Conservation (phyloP, 2,329 filamentous ascomycete species). For the Cladosporium sp. region DNA sequence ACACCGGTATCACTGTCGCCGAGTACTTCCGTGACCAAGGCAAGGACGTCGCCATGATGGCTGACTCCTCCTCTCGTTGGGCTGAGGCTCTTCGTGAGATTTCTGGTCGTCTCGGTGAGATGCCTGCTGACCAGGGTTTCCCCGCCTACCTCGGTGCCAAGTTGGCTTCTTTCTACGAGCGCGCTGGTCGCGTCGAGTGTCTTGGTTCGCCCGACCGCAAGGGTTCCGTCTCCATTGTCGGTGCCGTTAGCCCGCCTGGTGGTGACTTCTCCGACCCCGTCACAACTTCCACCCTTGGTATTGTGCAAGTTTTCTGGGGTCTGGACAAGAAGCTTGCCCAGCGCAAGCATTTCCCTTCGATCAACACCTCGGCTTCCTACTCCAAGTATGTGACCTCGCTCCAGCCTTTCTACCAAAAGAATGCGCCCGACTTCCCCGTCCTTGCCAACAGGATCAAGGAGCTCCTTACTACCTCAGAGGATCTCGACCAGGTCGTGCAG, state of each 20-base stretch:
- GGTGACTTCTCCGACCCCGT: slow-evolving; percentile 99
- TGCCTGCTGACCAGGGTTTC: slow-evolving; percentile 99
- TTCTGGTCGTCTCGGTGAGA: slow-evolving; percentile 97
- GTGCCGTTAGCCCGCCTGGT: slow-evolving; percentile 93
- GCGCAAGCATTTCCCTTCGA: slow-evolving; percentile 97
- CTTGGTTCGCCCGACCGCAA: slow-evolving; percentile 85
- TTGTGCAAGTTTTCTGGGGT: slow-evolving; percentile 99
- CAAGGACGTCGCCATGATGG: slow-evolving; percentile 99
- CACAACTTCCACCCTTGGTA: slow-evolving; percentile 87
- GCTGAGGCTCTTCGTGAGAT: slow-evolving; percentile 98
- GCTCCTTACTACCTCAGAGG: slow-evolving; percentile 90
- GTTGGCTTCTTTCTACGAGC: slow-evolving; percentile 98
- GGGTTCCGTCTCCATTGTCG: slow-evolving; percentile 96
- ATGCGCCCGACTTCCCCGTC: slow-evolving; percentile 90
- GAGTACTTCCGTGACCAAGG: slow-evolving; percentile 98
- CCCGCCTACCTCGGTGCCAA: slow-evolving; percentile 96
- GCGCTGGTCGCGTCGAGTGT: slow-evolving; percentile 81
- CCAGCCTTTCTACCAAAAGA: slow-evolving; percentile 91
- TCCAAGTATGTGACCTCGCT: slow-evolving; percentile 90
- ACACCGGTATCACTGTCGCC: slow-evolving; percentile 90
- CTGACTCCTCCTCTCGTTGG: slow-evolving; percentile 96
- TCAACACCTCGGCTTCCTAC: slow-evolving; percentile 94
- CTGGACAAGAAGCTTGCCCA: slow-evolving; percentile 99
- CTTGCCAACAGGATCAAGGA: slow-evolving; percentile 92
- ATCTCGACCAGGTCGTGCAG: slow-evolving; percentile 97